A percentile compares a stretch with the other conserved stretches of the same genome.
phyloP scores from a whole-genome alignment of 441 rosid species.

The Pelargonium myrrhifolium region DNA sequence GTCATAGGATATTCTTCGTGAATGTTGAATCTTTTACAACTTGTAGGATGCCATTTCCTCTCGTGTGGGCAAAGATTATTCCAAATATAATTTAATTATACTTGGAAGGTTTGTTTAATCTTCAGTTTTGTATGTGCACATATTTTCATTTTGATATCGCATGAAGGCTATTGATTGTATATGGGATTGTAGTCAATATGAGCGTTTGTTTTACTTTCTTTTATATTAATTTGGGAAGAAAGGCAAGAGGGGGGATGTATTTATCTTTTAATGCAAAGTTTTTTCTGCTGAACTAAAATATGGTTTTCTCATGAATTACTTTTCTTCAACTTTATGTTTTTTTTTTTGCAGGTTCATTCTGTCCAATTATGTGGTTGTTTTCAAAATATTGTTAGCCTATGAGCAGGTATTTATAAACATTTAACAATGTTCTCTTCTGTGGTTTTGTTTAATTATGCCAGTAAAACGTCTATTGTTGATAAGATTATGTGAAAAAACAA shows the following conservation, averaged over 20 bases:
- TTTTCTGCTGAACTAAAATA: constrained; percentile 9
- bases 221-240: constrained; percentile 1
- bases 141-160: too few species aligned
- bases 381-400: constrained; percentile 65
- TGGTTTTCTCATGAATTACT: constrained; percentile 9
- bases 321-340: constrained; percentile 17
- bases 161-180: too few species aligned
- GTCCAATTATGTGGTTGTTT: constrained; percentile 77
- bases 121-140: too few species aligned
- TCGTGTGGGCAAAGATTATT: too few species aligned
- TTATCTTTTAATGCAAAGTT: not conserved
- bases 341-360: constrained; percentile 67
- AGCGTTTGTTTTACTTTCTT: not conserved
- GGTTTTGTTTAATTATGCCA: constrained; percentile 24
- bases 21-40: too few species aligned
- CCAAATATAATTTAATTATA: too few species aligned
- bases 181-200: not conserved
- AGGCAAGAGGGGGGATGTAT: not conserved
- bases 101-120: too few species aligned
- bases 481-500: constrained; percentile 30
- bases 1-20: too few species aligned
- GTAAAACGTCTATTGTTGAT: constrained; percentile 25
- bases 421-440: constrained; percentile 17
- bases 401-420: constrained; percentile 51
- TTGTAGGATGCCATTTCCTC: too few species aligned